phyloP scores from a whole-genome alignment of 2,329 filamentous ascomycete genomes.

The Colletotrichum eleusines region DNA sequence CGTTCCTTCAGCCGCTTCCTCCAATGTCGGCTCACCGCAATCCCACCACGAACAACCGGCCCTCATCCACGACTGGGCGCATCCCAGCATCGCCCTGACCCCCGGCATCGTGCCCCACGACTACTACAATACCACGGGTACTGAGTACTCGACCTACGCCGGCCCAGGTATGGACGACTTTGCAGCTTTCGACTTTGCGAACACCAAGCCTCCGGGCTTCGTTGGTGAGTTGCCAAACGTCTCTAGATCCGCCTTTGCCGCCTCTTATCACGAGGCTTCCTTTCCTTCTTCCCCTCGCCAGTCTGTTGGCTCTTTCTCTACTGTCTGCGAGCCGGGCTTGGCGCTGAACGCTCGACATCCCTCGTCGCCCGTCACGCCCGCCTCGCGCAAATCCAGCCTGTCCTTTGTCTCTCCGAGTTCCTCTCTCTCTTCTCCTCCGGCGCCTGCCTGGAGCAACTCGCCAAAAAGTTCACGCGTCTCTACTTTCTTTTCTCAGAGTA shows the following conservation, averaged over 20 bases:
- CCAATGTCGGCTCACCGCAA: slow-evolving; percentile 75
- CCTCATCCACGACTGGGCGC: slow-evolving; percentile 69
- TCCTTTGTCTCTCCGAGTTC: slow-evolving; percentile 50
- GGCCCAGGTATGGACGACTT: slow-evolving; percentile 63
- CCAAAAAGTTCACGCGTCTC: slow-evolving; percentile 49
- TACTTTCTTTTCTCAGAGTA: slow-evolving; percentile 66
- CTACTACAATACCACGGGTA: slow-evolving; percentile 64
- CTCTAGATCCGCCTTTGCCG: slow-evolving; percentile 46
- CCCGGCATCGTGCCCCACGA: slow-evolving; percentile 72
- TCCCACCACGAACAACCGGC: slow-evolving; percentile 70
- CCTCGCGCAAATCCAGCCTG: slow-evolving; percentile 47
- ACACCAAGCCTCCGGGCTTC: slow-evolving; percentile 62
- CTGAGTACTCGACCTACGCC: slow-evolving; percentile 67
- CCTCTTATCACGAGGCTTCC: slow-evolving; percentile 44
- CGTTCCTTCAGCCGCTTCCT: slow-evolving; percentile 73
- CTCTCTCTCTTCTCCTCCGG: slow-evolving; percentile 51
- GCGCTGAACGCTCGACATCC: slow-evolving; percentile 47
- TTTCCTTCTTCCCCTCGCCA: slow-evolving; percentile 45
- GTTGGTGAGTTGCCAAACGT: slow-evolving; percentile 67
- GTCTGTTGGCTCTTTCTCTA: slow-evolving; percentile 41
- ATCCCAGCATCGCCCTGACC: slow-evolving; percentile 68
- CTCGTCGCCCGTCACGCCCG: slow-evolving; percentile 47
- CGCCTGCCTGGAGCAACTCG: slow-evolving; percentile 48
- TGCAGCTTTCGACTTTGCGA: slow-evolving; percentile 60
- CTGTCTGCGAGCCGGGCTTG: slow-evolving; percentile 44